phyloP scores from a whole-genome alignment of 306 rosid genomes.

The Hylodesmum podocarpum region DNA sequence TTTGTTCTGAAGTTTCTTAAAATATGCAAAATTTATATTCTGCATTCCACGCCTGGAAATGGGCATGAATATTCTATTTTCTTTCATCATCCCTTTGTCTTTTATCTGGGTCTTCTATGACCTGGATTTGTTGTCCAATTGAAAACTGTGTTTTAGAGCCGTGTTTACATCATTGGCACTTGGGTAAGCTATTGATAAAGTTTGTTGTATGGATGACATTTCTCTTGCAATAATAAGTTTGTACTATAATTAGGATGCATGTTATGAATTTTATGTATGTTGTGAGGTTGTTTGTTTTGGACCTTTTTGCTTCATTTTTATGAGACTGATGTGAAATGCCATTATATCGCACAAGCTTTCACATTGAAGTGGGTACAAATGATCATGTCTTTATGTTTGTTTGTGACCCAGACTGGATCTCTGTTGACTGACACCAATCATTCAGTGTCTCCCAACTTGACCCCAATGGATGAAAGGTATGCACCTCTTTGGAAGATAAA shows the following conservation, averaged over 20 bases:
- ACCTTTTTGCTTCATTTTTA: neutral
- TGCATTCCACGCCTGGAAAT: neutral
- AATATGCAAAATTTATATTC: neutral
- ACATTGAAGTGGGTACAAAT: constrained; percentile 3
- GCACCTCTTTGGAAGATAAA: neutral
- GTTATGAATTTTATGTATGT: neutral
- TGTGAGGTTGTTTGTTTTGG: neutral
- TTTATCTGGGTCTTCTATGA: neutral
- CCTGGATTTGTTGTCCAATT: neutral
- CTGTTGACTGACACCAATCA: constrained; percentile 39
- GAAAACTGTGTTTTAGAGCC: neutral
- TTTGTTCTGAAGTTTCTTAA: neutral
- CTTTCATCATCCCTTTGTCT: neutral
- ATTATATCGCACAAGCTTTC: neutral
- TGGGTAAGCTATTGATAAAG: neutral
- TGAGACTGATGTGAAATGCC: neutral
- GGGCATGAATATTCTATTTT: neutral
- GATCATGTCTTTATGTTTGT: constrained; percentile 8
- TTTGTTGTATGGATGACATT: no score
- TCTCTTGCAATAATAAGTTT: neutral
- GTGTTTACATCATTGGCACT: neutral
- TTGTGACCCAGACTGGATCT: constrained; percentile 42
- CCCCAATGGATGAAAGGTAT: constrained; percentile 53
- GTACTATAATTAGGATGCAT: neutral
- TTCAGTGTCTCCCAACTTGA: constrained; percentile 27